Percentiles rank a stretch among this genome's conserved stretches.
Conservation (phyloP, 768 basidiomycete species). For the Suillus weaverae region DNA sequence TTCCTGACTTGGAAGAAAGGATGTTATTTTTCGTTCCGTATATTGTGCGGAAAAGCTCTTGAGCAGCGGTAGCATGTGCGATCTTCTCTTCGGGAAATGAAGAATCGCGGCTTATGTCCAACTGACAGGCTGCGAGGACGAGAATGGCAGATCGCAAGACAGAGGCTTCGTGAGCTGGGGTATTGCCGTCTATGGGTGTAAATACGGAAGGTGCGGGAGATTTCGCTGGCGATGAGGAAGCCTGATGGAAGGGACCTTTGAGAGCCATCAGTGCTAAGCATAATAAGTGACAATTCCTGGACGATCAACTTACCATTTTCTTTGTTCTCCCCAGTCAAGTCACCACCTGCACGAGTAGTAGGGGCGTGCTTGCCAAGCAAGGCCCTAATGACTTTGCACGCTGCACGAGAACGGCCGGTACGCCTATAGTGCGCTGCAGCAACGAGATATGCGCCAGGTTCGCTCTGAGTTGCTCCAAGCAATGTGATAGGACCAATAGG, state of each 20-base stretch:
- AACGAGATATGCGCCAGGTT: slow-evolving; percentile 33
- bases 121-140: slow-evolving; percentile 33
- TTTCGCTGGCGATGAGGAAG: slow-evolving; percentile 11
- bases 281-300: slow-evolving; percentile 10
- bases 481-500: slow-evolving; percentile 27
- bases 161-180: slow-evolving; percentile 15
- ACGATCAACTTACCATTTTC: slow-evolving; percentile 26
- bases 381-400: slow-evolving; percentile 28
- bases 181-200: slow-evolving; percentile 11
- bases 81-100: slow-evolving; percentile 20
- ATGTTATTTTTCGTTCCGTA: slow-evolving; percentile 27
- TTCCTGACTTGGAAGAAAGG: slow-evolving; percentile 18
- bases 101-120: slow-evolving; percentile 32
- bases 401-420: slow-evolving; percentile 32
- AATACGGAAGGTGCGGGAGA: slow-evolving; percentile 10
- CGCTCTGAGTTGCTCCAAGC: slow-evolving; percentile 28
- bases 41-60: slow-evolving; percentile 31
- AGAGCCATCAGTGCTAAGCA: slow-evolving; percentile 17
- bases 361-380: slow-evolving; percentile 19
- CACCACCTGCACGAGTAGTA: neutral
- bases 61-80: slow-evolving; percentile 22
- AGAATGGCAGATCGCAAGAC: slow-evolving; percentile 29
- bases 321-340: slow-evolving; percentile 5
- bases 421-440: slow-evolving; percentile 34
- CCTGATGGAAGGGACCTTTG: slow-evolving; percentile 12